A percentile compares a stretch with the other conserved stretches of the same genome.
Conservation (phyloP, 75 land plant genomes). For the Cupressus sempervirens region DNA sequence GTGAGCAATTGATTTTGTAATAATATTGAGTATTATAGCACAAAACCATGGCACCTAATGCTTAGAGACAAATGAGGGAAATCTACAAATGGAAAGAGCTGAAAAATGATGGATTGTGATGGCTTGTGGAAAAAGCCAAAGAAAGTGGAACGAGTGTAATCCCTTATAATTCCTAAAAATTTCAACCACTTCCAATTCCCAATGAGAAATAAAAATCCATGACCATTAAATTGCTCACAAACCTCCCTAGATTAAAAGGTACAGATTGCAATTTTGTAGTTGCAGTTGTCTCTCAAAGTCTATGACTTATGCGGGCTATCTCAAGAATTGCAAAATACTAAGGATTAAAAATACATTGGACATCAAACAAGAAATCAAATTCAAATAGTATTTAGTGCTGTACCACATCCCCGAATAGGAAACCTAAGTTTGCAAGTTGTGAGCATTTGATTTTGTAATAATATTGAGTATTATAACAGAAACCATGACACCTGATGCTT, state of each 20-base stretch:
- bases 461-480: background rate
- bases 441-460: background rate
- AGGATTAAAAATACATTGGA: no score
- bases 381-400: background rate
- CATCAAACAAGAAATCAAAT: no score
- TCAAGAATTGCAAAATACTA: background rate
- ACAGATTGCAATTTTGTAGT: no score
- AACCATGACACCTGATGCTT: background rate
- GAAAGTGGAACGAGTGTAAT: background rate
- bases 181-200: background rate
- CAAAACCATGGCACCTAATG: background rate
- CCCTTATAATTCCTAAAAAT: background rate
- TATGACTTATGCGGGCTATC: background rate
- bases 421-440: background rate
- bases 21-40: background rate
- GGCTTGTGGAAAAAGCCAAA: background rate
- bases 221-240: background rate
- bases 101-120: background rate
- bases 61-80: background rate
- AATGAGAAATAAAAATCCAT: background rate
- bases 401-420: background rate
- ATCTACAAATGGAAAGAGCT: background rate
- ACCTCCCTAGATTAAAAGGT: background rate
- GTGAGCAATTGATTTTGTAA: background rate
- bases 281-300: no score